Conservation (phyloP, 2,329 filamentous ascomycete species). For the Diaporthe velutina region DNA sequence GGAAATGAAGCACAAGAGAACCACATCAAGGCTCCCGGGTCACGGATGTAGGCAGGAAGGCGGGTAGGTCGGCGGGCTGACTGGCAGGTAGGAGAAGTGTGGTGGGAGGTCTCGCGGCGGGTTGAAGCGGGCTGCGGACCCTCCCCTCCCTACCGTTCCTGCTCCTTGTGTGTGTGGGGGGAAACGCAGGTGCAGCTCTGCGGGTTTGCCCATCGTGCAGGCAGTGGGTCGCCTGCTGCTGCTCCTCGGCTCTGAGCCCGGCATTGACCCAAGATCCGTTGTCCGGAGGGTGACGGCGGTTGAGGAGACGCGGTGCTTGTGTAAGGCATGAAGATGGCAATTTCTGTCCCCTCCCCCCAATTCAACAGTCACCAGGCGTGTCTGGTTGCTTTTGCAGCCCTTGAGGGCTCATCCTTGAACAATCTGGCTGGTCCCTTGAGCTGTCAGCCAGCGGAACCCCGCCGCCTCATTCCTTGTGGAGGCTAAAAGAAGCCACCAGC, state of each 20-base stretch:
- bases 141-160: not conserved
- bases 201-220: not conserved
- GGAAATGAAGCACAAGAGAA: not conserved
- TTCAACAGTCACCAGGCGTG: not conserved
- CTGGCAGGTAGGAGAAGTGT: not conserved
- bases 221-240: not conserved
- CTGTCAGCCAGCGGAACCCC: constrained; percentile 8
- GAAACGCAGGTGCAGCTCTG: constrained; percentile 1
- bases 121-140: constrained; percentile 6
- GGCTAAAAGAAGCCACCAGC: not conserved
- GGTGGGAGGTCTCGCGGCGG: not conserved
- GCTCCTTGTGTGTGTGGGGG: not conserved
- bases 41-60: not conserved
- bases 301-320: not conserved
- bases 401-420: constrained; percentile 25
- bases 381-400: not conserved
- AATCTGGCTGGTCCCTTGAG: not conserved
- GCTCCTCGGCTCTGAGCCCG: constrained; percentile 21
- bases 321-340: not conserved
- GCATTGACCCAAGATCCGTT: constrained; percentile 19
- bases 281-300: not conserved
- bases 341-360: not conserved
- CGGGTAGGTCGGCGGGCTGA: not conserved
- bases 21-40: not conserved
- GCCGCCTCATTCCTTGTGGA: constrained; percentile 4